Conservation (phyloP, 1,284 basidiomycete genomes). For the Xanthoconium separans region DNA sequence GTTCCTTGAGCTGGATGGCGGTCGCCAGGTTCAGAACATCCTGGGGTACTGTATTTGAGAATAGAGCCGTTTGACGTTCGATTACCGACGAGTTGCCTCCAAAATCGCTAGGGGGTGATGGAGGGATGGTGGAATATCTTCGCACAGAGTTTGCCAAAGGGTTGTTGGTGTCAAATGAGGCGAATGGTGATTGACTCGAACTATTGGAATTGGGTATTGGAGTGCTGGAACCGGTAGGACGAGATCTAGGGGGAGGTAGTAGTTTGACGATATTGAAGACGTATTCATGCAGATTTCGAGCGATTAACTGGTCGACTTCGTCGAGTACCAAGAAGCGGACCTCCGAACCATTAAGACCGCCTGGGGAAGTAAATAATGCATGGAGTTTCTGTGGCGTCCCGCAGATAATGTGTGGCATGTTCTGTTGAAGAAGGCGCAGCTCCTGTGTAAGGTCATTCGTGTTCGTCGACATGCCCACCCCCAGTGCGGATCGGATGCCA, state of each 20-base stretch:
- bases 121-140: constrained; percentile 56
- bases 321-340: constrained; percentile 93
- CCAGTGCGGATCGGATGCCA: constrained; percentile 84
- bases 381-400: constrained; percentile 96
- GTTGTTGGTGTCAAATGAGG: constrained; percentile 51
- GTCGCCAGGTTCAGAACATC: constrained; percentile 90
- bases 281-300: constrained; percentile 93
- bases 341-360: constrained; percentile 75
- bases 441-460: constrained; percentile 72
- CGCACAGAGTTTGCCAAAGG: constrained; percentile 45
- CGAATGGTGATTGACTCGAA: constrained; percentile 41
- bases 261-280: constrained; percentile 91
- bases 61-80: constrained; percentile 94
- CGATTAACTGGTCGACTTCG: constrained; percentile 97
- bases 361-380: constrained; percentile 84
- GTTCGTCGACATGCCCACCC: constrained; percentile 73
- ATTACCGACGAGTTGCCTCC: constrained; percentile 39
- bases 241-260: constrained; percentile 81
- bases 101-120: constrained; percentile 43
- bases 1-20: constrained; percentile 87
- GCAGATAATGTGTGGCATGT: constrained; percentile 91
- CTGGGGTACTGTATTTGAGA: constrained; percentile 93
- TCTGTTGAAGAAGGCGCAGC: constrained; percentile 82
- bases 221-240: constrained; percentile 47
- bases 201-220: constrained; percentile 40